Conservation (phyloP, 257 asterid species). For the Gynochthodes officinalis region DNA sequence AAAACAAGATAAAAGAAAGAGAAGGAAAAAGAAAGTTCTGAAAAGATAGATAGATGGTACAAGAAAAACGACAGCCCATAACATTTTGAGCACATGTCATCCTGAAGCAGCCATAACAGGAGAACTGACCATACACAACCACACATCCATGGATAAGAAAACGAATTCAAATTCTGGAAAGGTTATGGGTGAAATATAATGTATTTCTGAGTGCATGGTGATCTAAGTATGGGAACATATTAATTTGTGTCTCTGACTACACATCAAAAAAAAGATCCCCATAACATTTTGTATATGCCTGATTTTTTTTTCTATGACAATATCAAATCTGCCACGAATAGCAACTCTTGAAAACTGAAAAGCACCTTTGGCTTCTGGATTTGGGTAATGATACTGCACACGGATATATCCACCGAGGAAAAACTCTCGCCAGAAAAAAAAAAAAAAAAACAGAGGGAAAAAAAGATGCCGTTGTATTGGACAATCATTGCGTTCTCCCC, state of each 20-base stretch:
- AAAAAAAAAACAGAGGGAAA: neutral
- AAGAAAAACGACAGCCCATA: neutral
- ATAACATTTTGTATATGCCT: constrained; percentile 12
- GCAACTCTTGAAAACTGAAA: neutral
- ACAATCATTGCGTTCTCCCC: constrained; percentile 20
- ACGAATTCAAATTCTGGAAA: neutral
- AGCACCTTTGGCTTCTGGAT: constrained; percentile 13
- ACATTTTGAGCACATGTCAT: constrained; percentile 1
- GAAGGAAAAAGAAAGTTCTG: no score
- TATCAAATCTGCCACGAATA: constrained; percentile 6
- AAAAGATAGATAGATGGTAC: no score
- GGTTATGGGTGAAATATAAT: constrained; percentile 15
- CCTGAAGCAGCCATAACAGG: neutral
- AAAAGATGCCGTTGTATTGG: constrained; percentile 4
- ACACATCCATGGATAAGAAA: neutral
- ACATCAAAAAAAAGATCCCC: constrained; percentile 7
- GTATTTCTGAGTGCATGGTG: constrained; percentile 3
- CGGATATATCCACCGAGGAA: neutral
- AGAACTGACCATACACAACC: neutral
- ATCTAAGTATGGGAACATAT: constrained; percentile 26
- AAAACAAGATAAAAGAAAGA: no score
- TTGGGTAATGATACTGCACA: constrained; percentile 3
- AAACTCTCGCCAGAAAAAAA: no score
- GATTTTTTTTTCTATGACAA: neutral
- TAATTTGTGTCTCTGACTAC: constrained; percentile 18